A percentile compares a stretch with the other conserved stretches of the same genome.
Conservation (phyloP, 2,329 filamentous ascomycete species). For the Hymenoscyphus repandus region DNA sequence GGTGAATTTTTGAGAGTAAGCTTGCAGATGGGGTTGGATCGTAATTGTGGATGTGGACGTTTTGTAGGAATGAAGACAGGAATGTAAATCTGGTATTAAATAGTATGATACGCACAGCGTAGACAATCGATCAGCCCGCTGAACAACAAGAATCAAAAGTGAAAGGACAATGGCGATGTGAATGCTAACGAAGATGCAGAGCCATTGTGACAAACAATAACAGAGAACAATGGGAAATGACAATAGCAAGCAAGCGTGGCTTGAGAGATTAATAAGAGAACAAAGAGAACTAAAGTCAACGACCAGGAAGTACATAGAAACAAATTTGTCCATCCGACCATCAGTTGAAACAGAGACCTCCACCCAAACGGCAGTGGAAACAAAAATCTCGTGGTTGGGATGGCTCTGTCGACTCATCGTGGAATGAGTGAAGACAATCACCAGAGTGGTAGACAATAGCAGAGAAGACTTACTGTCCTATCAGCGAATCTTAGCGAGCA, state of each 20-base stretch:
- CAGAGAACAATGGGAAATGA: slow-evolving; percentile 9
- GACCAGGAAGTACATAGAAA: slow-evolving; percentile 3
- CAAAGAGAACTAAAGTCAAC: slow-evolving; percentile 4
- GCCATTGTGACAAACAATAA: slow-evolving; percentile 6
- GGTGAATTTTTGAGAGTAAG: no score
- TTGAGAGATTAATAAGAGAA: slow-evolving; percentile 5
- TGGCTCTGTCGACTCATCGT: slow-evolving; percentile 4
- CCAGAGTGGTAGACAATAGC: background rate
- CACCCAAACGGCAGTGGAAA: background rate
- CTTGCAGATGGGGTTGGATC: no score
- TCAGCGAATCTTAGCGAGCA: slow-evolving; percentile 17
- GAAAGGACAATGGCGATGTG: slow-evolving; percentile 19
- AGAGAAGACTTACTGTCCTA: slow-evolving; percentile 20
- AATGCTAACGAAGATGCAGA: slow-evolving; percentile 5
- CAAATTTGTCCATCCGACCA: slow-evolving; percentile 1
- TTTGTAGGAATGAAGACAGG: slow-evolving; percentile 3
- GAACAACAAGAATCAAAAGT: slow-evolving; percentile 11
- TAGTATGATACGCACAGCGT: slow-evolving; percentile 18
- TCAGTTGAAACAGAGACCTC: slow-evolving; percentile 20
- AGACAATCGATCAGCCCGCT: slow-evolving; percentile 15
- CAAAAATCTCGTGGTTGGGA: background rate
- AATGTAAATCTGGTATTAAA: slow-evolving; percentile 13
- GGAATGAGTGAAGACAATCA: background rate
- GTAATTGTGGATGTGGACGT: background rate
- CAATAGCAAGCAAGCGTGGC: slow-evolving; percentile 15